A percentile compares a stretch with the other conserved stretches of the same genome.
Evolutionary conservation across 2,329 filamentous ascomycete species (phyloP).

Genomic region (Microsporum audouinii): DNA sequence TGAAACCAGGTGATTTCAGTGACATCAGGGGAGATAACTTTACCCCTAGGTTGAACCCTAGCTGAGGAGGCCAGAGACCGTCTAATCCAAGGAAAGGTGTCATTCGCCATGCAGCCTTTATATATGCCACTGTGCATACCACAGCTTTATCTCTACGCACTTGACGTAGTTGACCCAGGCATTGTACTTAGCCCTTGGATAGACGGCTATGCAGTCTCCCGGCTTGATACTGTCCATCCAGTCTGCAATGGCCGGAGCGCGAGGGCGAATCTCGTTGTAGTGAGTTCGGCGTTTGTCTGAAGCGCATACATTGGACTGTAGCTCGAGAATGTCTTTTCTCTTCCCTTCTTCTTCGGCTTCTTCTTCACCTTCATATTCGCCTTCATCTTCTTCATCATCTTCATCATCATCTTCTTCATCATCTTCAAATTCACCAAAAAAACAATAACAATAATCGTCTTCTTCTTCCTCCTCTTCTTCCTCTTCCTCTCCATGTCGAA

Average conservation of each 20-base stretch:
- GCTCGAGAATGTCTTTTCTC: not conserved
- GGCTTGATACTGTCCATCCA: not conserved
- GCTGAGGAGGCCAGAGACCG: too few species aligned
- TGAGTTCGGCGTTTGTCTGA: not conserved
- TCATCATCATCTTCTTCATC: too few species aligned
- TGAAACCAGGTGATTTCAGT: too few species aligned
- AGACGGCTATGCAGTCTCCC: not conserved
- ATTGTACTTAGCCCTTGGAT: not conserved
- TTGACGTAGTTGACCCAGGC: not conserved
- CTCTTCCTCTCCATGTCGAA: not conserved
- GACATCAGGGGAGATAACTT: too few species aligned
- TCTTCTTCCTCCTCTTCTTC: not conserved
- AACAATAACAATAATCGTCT: too few species aligned
- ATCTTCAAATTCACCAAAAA: too few species aligned
- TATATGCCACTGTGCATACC: not conserved
- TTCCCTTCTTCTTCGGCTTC: not conserved
- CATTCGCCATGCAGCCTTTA: not conserved
- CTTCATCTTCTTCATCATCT: not conserved
- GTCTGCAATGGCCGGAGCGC: not conserved
- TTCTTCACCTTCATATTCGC: not conserved
- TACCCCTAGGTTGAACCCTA: too few species aligned
- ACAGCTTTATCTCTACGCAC: not conserved
- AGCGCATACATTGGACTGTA: not conserved
- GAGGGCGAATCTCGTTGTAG: not conserved
- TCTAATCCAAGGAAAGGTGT: too few species aligned